A percentile compares a stretch with the other conserved stretches of the same genome.
Evolutionary conservation across 495 filamentous ascomycete genomes (phyloP).

Genomic region (Lasiosphaeris hirsuta): DNA sequence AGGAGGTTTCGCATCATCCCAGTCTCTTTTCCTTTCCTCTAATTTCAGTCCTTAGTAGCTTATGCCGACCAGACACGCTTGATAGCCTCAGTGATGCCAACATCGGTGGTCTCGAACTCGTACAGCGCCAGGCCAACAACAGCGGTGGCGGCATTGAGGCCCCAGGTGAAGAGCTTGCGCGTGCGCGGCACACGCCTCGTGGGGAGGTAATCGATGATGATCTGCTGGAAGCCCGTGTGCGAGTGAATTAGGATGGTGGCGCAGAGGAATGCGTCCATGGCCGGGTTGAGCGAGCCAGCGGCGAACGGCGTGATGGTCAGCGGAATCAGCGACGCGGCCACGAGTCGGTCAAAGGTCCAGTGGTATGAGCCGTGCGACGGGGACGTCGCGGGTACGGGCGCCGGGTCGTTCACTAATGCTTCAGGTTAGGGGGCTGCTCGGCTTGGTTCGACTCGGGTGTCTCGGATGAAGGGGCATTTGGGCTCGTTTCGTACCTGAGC

Average conservation of each 20-base stretch:
- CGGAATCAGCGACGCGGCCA: slow-evolving; percentile 76
- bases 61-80: slow-evolving; percentile 81
- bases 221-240: slow-evolving; percentile 87
- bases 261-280: slow-evolving; percentile 81
- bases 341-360: slow-evolving; percentile 90
- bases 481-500: slow-evolving; percentile 62
- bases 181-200: slow-evolving; percentile 62
- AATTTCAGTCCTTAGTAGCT: slow-evolving; percentile 2
- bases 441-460: not conserved
- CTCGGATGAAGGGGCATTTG: slow-evolving; percentile 5
- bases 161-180: slow-evolving; percentile 65
- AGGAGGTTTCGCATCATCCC: not conserved
- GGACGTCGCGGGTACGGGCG: slow-evolving; percentile 63
- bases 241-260: slow-evolving; percentile 83
- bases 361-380: slow-evolving; percentile 91
- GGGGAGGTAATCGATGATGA: slow-evolving; percentile 91
- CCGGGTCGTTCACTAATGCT: slow-evolving; percentile 77
- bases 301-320: slow-evolving; percentile 89
- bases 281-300: slow-evolving; percentile 82
- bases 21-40: not conserved
- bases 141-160: slow-evolving; percentile 71
- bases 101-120: slow-evolving; percentile 99
- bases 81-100: slow-evolving; percentile 85
- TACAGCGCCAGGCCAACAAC: slow-evolving; percentile 85
- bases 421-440: slow-evolving; percentile 24